phyloP scores from a whole-genome alignment of 2,329 filamentous ascomycete genomes.

The Chaetomium strumarium region DNA sequence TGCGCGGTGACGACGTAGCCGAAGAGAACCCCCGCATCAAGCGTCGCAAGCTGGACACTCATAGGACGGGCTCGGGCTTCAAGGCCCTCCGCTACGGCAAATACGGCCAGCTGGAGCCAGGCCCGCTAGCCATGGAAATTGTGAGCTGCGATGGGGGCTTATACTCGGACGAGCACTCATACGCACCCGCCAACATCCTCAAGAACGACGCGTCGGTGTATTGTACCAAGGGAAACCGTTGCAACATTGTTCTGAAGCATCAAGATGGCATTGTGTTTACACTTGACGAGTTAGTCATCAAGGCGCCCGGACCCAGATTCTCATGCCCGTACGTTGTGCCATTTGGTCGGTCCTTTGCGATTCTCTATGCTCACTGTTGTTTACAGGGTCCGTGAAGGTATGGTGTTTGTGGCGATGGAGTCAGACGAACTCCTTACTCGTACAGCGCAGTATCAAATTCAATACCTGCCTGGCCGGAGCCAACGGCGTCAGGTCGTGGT shows the following conservation, averaged over 20 bases:
- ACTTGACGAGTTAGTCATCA: conserved; percentile 80
- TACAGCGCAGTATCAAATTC: conserved; percentile 70
- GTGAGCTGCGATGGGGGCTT: conserved; percentile 82
- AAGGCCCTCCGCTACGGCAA: conserved; percentile 72
- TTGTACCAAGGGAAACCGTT: conserved; percentile 80
- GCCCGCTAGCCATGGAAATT: conserved; percentile 77
- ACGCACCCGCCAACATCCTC: conserved; percentile 75
- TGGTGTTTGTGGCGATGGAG: conserved; percentile 87
- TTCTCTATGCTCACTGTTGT: conserved; percentile 28
- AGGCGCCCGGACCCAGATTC: conserved; percentile 73
- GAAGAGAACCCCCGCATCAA: conserved; percentile 54
- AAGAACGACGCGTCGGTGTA: conserved; percentile 80
- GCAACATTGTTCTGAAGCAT: conserved; percentile 81
- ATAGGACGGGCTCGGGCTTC: conserved; percentile 45
- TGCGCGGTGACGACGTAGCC: conserved; percentile 34
- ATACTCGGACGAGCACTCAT: conserved; percentile 55
- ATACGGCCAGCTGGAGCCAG: conserved; percentile 81
- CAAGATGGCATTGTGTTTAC: conserved; percentile 75
- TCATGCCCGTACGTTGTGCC: conserved; percentile 68
- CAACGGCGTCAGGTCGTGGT: conserved; percentile 31
- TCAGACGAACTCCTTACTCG: conserved; percentile 67
- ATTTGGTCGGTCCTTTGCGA: neutral
- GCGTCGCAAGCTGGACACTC: conserved; percentile 64
- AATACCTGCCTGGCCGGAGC: conserved; percentile 43
- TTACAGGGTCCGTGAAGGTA: conserved; percentile 75